These are phyloP conservation scores for Auricularia sp. DNA, from an alignment of 768 basidiomycete species.

Conservation along the genomic window DNA sequence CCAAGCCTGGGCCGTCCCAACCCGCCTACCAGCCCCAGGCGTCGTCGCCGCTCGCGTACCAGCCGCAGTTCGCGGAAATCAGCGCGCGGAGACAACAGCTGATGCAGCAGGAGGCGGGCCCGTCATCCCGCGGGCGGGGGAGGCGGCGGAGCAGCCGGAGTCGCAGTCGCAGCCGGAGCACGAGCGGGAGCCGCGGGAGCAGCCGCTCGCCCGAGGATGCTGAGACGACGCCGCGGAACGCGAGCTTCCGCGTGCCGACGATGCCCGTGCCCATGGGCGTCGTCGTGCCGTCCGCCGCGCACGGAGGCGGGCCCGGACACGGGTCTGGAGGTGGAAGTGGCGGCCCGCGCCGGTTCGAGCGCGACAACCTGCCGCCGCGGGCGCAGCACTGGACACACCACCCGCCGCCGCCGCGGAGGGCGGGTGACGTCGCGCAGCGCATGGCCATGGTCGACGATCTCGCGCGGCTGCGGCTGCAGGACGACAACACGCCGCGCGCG, in stretches of 20 bases:
- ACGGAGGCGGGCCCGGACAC: neutral
- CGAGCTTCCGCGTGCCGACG: constrained; percentile 1
- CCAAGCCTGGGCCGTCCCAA: neutral
- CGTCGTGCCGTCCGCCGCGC: neutral
- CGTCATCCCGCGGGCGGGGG: neutral
- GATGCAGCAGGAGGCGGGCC: neutral
- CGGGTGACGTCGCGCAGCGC: neutral
- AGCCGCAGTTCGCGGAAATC: neutral
- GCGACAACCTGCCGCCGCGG: neutral
- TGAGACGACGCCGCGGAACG: neutral
- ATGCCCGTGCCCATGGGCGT: neutral
- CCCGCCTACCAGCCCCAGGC: neutral
- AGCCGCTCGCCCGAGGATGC: neutral
- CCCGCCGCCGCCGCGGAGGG: neutral
- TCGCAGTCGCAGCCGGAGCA: neutral
- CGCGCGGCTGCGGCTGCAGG: neutral
- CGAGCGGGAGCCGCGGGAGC: neutral
- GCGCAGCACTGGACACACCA: neutral
- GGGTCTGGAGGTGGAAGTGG: neutral
- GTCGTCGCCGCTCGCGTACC: neutral
- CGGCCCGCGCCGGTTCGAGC: neutral
- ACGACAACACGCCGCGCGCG: neutral
- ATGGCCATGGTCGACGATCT: neutral
- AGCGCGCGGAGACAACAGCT: neutral
- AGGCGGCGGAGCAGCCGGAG: neutral